These are phyloP conservation scores for Ceratocystis huliohia DNA, from an alignment of 2,329 filamentous ascomycete species.

Conservation along the genomic window DNA sequence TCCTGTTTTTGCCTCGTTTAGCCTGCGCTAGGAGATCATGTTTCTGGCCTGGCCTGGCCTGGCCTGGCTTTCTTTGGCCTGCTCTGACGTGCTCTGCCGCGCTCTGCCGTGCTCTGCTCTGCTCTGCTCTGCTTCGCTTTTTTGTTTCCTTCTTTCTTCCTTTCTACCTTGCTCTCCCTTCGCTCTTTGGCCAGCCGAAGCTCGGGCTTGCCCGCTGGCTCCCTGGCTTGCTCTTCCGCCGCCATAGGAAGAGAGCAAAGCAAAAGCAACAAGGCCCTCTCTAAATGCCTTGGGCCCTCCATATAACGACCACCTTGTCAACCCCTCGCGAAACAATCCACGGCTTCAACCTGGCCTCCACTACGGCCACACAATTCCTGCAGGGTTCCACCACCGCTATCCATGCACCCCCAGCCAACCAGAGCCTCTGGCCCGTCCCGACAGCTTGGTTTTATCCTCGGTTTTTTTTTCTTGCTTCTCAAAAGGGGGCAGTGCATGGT, in stretches of 20 bases:
- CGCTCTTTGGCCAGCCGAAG: too few relatives aligned
- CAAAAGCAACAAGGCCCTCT: background rate
- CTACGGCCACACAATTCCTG: background rate
- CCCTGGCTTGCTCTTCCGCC: too few relatives aligned
- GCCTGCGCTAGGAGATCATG: too few relatives aligned
- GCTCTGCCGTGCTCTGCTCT: too few relatives aligned
- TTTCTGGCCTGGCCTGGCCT: too few relatives aligned
- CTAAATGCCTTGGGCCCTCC: background rate
- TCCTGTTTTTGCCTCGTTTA: background rate
- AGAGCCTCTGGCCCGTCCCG: background rate
- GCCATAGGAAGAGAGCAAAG: too few relatives aligned
- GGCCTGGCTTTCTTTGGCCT: too few relatives aligned
- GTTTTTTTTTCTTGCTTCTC: background rate
- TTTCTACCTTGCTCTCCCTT: too few relatives aligned
- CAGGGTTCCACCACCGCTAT: background rate
- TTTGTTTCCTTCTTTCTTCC: too few relatives aligned
- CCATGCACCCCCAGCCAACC: background rate
- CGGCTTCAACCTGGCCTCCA: background rate
- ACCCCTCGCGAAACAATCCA: background rate
- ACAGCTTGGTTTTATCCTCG: background rate
- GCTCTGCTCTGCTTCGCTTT: too few relatives aligned
- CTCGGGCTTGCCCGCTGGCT: too few relatives aligned
- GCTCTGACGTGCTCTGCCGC: too few relatives aligned
- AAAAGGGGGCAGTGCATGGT: slow-evolving; percentile 1
- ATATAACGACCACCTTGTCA: background rate